A percentile compares a stretch with the other conserved stretches of the same genome.
These are phyloP conservation scores for Vicia villosa DNA, from an alignment of 306 rosid genomes.

Conservation along the genomic window DNA sequence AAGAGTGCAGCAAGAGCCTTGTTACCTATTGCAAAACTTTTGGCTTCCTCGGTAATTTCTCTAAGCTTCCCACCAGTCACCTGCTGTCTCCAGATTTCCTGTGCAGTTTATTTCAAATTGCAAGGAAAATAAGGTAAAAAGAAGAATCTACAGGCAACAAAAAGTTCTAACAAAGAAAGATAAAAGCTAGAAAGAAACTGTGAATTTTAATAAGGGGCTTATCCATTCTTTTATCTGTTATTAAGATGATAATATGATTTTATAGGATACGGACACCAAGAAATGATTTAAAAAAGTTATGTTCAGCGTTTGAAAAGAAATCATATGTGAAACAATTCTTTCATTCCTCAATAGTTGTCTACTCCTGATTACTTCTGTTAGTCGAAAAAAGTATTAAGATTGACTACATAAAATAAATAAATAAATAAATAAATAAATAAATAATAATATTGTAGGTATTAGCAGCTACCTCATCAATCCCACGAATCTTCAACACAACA, in stretches of 20 bases:
- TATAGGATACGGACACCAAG: slow-evolving; percentile 5
- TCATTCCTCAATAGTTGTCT: slow-evolving; percentile 10
- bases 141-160: slow-evolving; percentile 11
- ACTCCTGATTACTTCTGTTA: slow-evolving; percentile 6
- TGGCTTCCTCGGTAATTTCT: slow-evolving; percentile 94
- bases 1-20: slow-evolving; percentile 93
- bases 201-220: slow-evolving; percentile 1
- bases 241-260: slow-evolving; percentile 1
- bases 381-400: not conserved
- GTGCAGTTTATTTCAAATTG: slow-evolving; percentile 37
- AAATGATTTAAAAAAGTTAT: slow-evolving; percentile 5
- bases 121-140: slow-evolving; percentile 33
- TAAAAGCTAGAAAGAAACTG: slow-evolving; percentile 17
- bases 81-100: slow-evolving; percentile 92
- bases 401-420: not conserved
- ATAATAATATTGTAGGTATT: slow-evolving; percentile 2
- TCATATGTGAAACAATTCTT: slow-evolving; percentile 18
- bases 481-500: slow-evolving; percentile 93
- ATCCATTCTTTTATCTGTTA: slow-evolving; percentile 28
- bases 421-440: slow-evolving; percentile 2
- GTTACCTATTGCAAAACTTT: slow-evolving; percentile 85
- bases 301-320: slow-evolving; percentile 17
- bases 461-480: slow-evolving; percentile 85
- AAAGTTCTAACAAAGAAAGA: slow-evolving; percentile 13
- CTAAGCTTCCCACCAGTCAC: slow-evolving; percentile 96